These are phyloP conservation scores for Hymenoscyphus repandus DNA, from an alignment of 2,329 filamentous ascomycete species.

Conservation along the genomic window DNA sequence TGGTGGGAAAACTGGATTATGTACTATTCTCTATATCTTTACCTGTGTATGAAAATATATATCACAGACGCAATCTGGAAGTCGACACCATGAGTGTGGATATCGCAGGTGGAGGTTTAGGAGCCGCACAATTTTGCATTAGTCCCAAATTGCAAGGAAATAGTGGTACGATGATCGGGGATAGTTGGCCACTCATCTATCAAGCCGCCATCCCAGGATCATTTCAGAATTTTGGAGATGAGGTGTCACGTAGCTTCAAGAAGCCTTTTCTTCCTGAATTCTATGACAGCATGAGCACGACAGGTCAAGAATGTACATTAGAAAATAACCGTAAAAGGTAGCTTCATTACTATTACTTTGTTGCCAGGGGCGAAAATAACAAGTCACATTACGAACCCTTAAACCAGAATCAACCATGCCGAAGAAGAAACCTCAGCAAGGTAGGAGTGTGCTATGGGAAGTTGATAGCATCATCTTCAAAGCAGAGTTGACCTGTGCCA, in stretches of 20 bases:
- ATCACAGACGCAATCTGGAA: conserved; percentile 1
- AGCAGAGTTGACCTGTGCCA: conserved; percentile 22
- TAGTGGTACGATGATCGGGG: conserved; percentile 5
- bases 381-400: conserved; percentile 26
- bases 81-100: neutral
- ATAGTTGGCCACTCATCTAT: conserved; percentile 31
- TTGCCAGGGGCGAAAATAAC: conserved; percentile 25
- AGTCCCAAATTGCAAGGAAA: conserved; percentile 3
- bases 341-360: conserved; percentile 31
- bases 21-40: conserved; percentile 7
- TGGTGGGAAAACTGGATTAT: conserved; percentile 3
- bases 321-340: conserved; percentile 28
- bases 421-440: conserved; percentile 21
- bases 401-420: conserved; percentile 20
- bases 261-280: conserved; percentile 20
- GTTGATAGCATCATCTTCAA: conserved; percentile 28
- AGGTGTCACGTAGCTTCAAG: conserved; percentile 25
- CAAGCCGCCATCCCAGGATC: conserved; percentile 34
- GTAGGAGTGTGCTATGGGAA: conserved; percentile 29
- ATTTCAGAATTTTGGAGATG: conserved; percentile 35
- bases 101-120: neutral
- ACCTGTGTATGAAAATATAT: conserved; percentile 3
- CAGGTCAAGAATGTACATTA: conserved; percentile 15
- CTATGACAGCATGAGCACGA: conserved; percentile 17
- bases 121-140: neutral